phyloP scores from a whole-genome alignment of 805 yeast species.

The Blastobotrys terrestris region DNA sequence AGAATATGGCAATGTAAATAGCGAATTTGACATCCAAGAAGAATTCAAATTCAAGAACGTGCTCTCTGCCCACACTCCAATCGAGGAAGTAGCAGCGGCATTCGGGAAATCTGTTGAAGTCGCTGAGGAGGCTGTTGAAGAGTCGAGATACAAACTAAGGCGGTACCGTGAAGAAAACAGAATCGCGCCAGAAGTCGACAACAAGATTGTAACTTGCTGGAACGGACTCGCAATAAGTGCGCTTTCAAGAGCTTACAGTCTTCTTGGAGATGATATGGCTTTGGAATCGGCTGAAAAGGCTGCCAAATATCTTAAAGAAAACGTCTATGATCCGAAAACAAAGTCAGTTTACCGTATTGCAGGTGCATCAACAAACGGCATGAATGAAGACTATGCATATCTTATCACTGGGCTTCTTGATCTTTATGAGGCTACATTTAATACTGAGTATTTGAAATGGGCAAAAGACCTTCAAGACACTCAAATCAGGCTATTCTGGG shows the following conservation, averaged over 20 bases:
- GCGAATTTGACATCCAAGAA: constrained; percentile 28
- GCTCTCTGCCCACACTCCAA: constrained; percentile 19
- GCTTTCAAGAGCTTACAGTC: constrained; percentile 28
- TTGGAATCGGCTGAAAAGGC: constrained; percentile 24
- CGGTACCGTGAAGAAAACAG: constrained; percentile 21
- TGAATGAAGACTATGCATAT: constrained; percentile 35
- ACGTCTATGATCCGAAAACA: constrained; percentile 20
- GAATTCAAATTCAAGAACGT: constrained; percentile 30
- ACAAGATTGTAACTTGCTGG: constrained; percentile 33
- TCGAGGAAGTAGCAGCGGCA: constrained; percentile 27
- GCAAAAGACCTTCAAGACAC: constrained; percentile 29
- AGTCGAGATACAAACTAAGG: constrained; percentile 22
- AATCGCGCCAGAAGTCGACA: constrained; percentile 29
- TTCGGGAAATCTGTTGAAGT: constrained; percentile 28
- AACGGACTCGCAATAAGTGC: constrained; percentile 35
- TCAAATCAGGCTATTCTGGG: constrained; percentile 31
- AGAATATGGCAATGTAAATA: constrained; percentile 33
- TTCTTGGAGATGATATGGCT: constrained; percentile 16
- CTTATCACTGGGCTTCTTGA: constrained; percentile 32
- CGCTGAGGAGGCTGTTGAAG: constrained; percentile 20
- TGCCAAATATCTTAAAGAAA: constrained; percentile 22
- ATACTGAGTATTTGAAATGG: constrained; percentile 24
- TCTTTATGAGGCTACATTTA: constrained; percentile 29
- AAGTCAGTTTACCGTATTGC: constrained; percentile 20
- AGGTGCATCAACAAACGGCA: constrained; percentile 19